Percentiles rank a stretch among this genome's conserved stretches.
These are phyloP conservation scores for Boletus rex-veris DNA, from an alignment of 768 basidiomycete species.

Conservation along the genomic window DNA sequence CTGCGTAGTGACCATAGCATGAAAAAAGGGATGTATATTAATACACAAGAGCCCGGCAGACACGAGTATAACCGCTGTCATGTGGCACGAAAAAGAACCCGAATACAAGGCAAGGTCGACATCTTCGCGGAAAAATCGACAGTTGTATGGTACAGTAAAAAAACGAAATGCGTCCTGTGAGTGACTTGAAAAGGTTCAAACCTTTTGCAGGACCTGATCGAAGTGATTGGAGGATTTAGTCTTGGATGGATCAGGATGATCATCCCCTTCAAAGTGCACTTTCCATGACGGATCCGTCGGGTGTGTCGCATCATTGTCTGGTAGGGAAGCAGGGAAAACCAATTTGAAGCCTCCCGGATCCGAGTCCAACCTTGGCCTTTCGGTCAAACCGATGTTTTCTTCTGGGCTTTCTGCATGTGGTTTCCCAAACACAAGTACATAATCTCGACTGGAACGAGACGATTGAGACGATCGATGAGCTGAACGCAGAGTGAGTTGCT, in stretches of 20 bases:
- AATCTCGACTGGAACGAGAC: neutral
- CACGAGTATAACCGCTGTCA: too few relatives aligned
- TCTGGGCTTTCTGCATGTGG: neutral
- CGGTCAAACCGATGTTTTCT: neutral
- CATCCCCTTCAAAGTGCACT: neutral
- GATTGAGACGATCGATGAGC: neutral
- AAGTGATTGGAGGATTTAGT: too few relatives aligned
- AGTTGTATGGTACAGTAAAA: too few relatives aligned
- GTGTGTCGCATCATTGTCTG: neutral
- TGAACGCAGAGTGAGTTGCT: neutral
- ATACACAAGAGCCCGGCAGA: too few relatives aligned
- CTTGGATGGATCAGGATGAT: neutral
- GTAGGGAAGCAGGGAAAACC: neutral
- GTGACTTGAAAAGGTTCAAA: too few relatives aligned
- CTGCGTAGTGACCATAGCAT: too few relatives aligned
- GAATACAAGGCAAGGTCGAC: too few relatives aligned
- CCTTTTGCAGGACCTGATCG: too few relatives aligned
- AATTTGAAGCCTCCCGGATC: neutral
- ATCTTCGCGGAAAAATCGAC: too few relatives aligned
- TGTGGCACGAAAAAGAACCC: too few relatives aligned
- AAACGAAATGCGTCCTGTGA: too few relatives aligned
- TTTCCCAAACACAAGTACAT: neutral
- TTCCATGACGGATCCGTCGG: neutral
- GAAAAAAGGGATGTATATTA: too few relatives aligned
- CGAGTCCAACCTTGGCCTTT: neutral